Evolutionary conservation across 306 rosid genomes (phyloP).

Genomic region (Gillenia trifoliata): DNA sequence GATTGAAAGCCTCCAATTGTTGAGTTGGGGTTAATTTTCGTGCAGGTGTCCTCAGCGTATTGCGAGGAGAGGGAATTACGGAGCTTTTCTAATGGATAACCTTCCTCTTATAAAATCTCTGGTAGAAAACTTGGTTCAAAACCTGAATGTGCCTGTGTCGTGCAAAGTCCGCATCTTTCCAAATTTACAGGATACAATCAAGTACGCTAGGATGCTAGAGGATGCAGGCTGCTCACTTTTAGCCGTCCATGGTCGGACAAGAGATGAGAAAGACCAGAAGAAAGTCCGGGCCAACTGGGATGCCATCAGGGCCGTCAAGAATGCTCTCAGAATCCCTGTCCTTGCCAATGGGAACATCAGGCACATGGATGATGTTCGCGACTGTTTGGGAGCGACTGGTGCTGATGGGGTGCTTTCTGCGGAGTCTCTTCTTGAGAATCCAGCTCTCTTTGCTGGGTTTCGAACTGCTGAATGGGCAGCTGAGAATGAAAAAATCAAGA

Average conservation of each 20-base stretch:
- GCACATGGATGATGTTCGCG: slow-evolving; percentile 45
- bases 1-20: neutral
- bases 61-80: slow-evolving; percentile 80
- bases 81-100: slow-evolving; percentile 96
- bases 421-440: slow-evolving; percentile 87
- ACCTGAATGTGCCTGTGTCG: slow-evolving; percentile 83
- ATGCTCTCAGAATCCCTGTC: slow-evolving; percentile 64
- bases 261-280: slow-evolving; percentile 88
- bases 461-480: slow-evolving; percentile 61
- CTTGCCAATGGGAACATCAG: slow-evolving; percentile 57
- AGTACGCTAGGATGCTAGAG: slow-evolving; percentile 84
- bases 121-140: slow-evolving; percentile 70
- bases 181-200: slow-evolving; percentile 66
- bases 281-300: slow-evolving; percentile 89
- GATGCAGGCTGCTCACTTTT: slow-evolving; percentile 90
- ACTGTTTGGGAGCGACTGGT: slow-evolving; percentile 44
- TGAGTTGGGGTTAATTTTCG: neutral
- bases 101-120: slow-evolving; percentile 80
- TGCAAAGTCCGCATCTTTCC: slow-evolving; percentile 95
- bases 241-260: slow-evolving; percentile 88
- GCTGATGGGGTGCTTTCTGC: slow-evolving; percentile 60
- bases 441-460: slow-evolving; percentile 88
- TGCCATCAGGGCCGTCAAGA: slow-evolving; percentile 75
- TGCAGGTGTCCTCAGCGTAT: slow-evolving; percentile 96
- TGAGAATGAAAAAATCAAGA: slow-evolving; percentile 27